A percentile compares a stretch with the other conserved stretches of the same genome.
phyloP scores from a whole-genome alignment of 2,329 filamentous ascomycete genomes.

The Elsinoe perseae region DNA sequence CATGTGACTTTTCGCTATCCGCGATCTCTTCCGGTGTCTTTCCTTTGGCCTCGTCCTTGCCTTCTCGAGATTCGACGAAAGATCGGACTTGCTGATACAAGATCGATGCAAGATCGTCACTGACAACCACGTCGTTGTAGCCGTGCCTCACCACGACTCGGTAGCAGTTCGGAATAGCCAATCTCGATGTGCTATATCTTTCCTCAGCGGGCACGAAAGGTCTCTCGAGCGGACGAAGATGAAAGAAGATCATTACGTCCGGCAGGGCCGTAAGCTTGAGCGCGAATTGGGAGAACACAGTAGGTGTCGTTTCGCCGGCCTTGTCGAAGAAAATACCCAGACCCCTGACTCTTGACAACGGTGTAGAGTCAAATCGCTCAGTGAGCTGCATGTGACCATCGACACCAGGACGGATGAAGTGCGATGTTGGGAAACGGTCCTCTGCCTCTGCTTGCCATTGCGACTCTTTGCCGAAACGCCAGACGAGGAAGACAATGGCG shows the following conservation, averaged over 20 bases:
- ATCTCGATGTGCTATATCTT: slow-evolving; percentile 20
- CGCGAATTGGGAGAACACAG: slow-evolving; percentile 24
- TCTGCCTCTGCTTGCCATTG: slow-evolving; percentile 65
- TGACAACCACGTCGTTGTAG: slow-evolving; percentile 23
- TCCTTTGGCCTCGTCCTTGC: neutral
- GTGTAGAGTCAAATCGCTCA: slow-evolving; percentile 32
- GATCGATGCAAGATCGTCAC: slow-evolving; percentile 21
- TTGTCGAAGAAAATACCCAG: slow-evolving; percentile 75
- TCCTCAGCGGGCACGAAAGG: slow-evolving; percentile 22
- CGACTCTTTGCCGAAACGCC: slow-evolving; percentile 71
- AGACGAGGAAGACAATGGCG: slow-evolving; percentile 59
- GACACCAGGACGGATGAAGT: slow-evolving; percentile 30
- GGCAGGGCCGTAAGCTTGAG: slow-evolving; percentile 23
- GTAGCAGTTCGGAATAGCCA: slow-evolving; percentile 21
- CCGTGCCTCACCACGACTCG: slow-evolving; percentile 23
- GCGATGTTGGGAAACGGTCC: slow-evolving; percentile 49
- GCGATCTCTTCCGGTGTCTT: neutral
- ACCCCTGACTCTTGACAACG: slow-evolving; percentile 41
- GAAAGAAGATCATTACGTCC: slow-evolving; percentile 23
- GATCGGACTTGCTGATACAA: slow-evolving; percentile 23
- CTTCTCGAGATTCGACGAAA: slow-evolving; percentile 17
- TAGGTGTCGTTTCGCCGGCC: slow-evolving; percentile 50
- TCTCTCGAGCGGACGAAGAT: slow-evolving; percentile 21
- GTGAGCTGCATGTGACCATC: slow-evolving; percentile 31
- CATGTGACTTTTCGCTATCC: neutral